Evolutionary conservation across 805 yeast genomes (phyloP), one percentile per base, ranked within the genome.

Genomic region (Pichia heedii): DNA sequence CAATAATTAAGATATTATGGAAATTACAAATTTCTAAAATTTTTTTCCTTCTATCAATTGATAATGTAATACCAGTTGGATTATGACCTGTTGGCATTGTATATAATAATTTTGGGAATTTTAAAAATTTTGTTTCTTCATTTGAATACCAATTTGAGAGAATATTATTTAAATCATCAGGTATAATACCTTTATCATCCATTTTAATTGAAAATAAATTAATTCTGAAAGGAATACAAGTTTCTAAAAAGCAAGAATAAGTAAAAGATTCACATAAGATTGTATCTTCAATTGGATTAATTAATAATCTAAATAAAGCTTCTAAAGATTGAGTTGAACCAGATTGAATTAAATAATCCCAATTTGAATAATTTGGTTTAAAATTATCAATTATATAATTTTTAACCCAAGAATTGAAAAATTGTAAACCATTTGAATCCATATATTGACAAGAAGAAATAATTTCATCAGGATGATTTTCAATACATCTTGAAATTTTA

Each of bases 281-380:
- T n/a, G 80, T 66, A 58, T 90, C 98, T 30, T 49, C 56, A 36
- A 90, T 95, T 46, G 81, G 77, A 57, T 78, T 68, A 55, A 80
- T 70, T 56, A 90, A 77, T 27, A 89, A 77, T 62, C 97, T 76
- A 57, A 90, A 71, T 21, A 79, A 71, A 3, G 93, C 74, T 55
- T 89, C 96, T 81, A 94, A 81, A 6, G 85, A 76, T 62, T 84
- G 86, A n/a, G 97, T 89, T 67, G 85, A 86, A 51, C 97, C 97
- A 12, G 81, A 74, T 40, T 86, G 75, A 50, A 80, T 63, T 32
- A 87, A 63, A 29, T 77, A 62, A 51, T 74, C 81, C 96, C 96
- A 89, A 59, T 82, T 71, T 13, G 55, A 53, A 47, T 73, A 75
- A 4, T 62, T 62, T n/a, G 70, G 69, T 20, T 58, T 54, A 56